Evolutionary conservation across 1,284 basidiomycete species (phyloP).

Genomic region (Boletus coffeatus): DNA sequence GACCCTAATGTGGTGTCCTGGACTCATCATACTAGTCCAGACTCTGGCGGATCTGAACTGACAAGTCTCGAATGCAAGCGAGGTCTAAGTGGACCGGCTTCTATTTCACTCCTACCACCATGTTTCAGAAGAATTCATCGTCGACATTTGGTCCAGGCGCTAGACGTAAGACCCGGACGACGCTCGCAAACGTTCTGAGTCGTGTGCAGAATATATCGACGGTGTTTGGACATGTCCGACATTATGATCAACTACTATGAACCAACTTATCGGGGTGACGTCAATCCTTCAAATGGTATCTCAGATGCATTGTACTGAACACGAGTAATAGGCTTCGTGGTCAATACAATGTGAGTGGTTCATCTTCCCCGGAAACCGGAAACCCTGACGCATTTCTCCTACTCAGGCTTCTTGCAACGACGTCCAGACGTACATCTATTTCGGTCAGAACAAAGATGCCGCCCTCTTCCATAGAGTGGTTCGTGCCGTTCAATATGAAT

Average conservation of each 20-base stretch:
- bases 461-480: conserved; percentile 3
- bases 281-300: not conserved
- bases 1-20: too few species aligned
- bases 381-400: not conserved
- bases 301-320: not conserved
- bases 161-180: too few species aligned
- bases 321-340: conserved; percentile 6
- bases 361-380: not conserved
- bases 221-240: not conserved
- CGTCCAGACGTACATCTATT: conserved; percentile 9
- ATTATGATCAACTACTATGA: not conserved
- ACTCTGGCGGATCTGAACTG: too few species aligned
- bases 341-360: conserved; percentile 1
- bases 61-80: too few species aligned
- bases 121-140: too few species aligned
- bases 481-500: conserved; percentile 1
- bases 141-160: too few species aligned
- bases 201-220: not conserved
- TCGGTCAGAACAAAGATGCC: conserved; percentile 1
- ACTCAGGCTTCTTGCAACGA: conserved; percentile 10
- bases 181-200: too few species aligned
- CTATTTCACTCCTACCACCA: too few species aligned
- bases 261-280: conserved; percentile 8
- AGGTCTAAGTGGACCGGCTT: too few species aligned
- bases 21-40: too few species aligned